Evolutionary conservation across 1,284 basidiomycete genomes (phyloP), one percentile per base, ranked within the genome.

Genomic region (Stygiomarasmius scandens): DNA sequence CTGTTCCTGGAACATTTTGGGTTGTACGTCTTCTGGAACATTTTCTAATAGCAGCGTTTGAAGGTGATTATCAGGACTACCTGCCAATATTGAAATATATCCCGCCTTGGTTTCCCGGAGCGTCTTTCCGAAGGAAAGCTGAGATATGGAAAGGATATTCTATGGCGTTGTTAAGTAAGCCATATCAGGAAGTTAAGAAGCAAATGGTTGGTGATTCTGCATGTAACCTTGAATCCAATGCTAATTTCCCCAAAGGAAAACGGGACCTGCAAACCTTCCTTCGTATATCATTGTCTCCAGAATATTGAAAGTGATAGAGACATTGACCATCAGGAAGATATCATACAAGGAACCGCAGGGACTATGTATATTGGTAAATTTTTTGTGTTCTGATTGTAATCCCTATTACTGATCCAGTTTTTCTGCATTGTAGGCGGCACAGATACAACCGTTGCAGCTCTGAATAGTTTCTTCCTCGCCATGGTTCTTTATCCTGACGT

Each of bases 51-150:
- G 5, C 12, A 5, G 29, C 29, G 6, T 12, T 12, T 12, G 12
- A 32, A 12, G 5, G 29, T 32, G 12, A 6, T 32, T 32, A 12
- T 3, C 59, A 55, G 14, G 55, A 71, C 56, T 32, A 62, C 2
- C 51, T 69, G n/a, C 67, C 68, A 5, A 56, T 66, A 16, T 59
- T 71, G 38, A 63, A 62, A 23, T 58, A 66, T 49, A 67, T 32
- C 20, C 58, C 58, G 12, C 25, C 23, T n/a, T 53, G 50, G 56
- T 51, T 55, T 10, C 60, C 51, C 16, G 50, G 49, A 6, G 55
- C 45, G 6, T 50, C 44, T 11, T 59, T 59, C 36, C 41, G 52
- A 38, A 36, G 34, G 29, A 38, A 46, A 22, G 54, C 54, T n/a
- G n/a, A 49, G 10, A n/a, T 34, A 16, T 36, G 36, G 45, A 16